Evolutionary conservation across 148 eudicot species (phyloP), one percentile per base, ranked within the genome.

Genomic region (Fagopyrum tataricum): DNA sequence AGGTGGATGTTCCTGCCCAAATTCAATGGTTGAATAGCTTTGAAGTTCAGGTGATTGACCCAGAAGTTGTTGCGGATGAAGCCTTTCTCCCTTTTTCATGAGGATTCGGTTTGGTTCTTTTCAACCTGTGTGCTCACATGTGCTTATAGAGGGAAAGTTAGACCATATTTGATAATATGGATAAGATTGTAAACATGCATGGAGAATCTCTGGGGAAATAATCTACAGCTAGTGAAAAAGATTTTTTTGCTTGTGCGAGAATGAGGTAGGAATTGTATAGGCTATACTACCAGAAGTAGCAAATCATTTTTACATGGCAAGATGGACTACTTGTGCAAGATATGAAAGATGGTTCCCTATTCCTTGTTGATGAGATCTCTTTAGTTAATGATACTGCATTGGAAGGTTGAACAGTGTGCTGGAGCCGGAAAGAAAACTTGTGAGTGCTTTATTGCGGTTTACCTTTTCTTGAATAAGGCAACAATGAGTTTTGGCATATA

Each of bases 401-500:
- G 67, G 99, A 95, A 84, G 99, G 75, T 74, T 95, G 80, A 95
- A 95, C 79, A 95, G 99, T 81, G 97, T 95, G 72, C 84, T 95
- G 76, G 99, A 95, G 83, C 96, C 99, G 13, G 99, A 95, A 73
- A 89, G 99, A 85, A 92, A 85, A 79, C 81, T 95, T 93, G 98
- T 88, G 72, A 59, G 97, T 78, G 17, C 39, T 73, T n/a, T 69
- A 37, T 44, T 67, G 71, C 17, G 71, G 20, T 67, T 42, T 67
- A 14, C 46, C 71, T 69, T 69, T 18, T 69, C 49, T 69, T 69
- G 51, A 13, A 69, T 44, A 10, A 41, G 26, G 8, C 24, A 7
- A 48, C 49, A 41, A 26, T 43, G 7, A 69, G 31, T 42, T 69
- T 18, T 69, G 7, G 72, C 43, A 42, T 18, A 39, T 21, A 40